phyloP scores from a whole-genome alignment of 768 basidiomycete genomes.

The Phanerochaete carnosa region DNA sequence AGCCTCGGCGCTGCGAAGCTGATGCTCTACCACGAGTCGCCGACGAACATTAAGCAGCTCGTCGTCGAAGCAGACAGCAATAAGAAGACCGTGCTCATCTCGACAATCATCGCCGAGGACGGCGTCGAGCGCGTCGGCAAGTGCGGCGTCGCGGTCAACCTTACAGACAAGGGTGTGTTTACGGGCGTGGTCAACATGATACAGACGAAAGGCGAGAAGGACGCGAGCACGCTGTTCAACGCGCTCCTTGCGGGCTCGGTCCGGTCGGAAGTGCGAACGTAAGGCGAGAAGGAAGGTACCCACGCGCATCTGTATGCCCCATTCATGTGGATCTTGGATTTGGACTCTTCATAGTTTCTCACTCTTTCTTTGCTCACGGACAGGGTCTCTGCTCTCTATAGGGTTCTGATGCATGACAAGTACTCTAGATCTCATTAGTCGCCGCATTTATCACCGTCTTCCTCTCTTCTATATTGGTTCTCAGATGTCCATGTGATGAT shows the following conservation, averaged over 20 bases:
- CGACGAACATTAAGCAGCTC: conserved; percentile 91
- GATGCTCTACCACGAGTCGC: conserved; percentile 80
- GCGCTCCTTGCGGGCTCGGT: conserved; percentile 86
- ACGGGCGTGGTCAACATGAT: conserved; percentile 98
- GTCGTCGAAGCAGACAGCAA: conserved; percentile 87
- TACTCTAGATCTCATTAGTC: conserved; percentile 6
- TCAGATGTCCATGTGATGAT: neutral
- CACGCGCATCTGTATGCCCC: neutral
- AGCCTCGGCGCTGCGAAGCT: conserved; percentile 84
- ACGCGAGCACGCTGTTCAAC: conserved; percentile 82
- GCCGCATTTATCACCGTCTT: neutral
- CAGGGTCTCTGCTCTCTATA: neutral
- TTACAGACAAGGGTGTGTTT: conserved; percentile 87
- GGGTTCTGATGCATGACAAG: neutral
- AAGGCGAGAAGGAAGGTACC: neutral
- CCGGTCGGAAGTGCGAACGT: conserved; percentile 36
- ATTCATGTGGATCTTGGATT: neutral
- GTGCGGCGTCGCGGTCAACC: conserved; percentile 94
- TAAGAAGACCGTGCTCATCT: conserved; percentile 77
- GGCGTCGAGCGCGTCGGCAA: conserved; percentile 99
- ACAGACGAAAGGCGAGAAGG: conserved; percentile 85
- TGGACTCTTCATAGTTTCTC: neutral
- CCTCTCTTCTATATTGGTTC: neutral
- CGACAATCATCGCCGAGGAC: conserved; percentile 92
- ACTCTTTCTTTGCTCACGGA: neutral